Evolutionary conservation across 441 rosid genomes (phyloP).

Genomic region (Populus hybrid): DNA sequence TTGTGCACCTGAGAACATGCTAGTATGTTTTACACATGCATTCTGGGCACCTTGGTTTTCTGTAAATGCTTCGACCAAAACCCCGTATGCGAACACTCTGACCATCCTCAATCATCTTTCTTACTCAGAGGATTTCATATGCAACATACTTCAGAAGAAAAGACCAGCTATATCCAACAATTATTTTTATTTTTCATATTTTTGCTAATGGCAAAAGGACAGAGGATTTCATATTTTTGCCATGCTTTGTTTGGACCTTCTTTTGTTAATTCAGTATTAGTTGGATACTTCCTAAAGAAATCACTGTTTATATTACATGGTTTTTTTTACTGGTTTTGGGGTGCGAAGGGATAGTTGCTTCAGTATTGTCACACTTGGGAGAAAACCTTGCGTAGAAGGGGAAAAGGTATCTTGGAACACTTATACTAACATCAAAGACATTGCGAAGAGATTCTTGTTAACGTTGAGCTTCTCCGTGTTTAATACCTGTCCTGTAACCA

Average conservation of each 20-base stretch:
- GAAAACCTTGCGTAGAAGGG: neutral
- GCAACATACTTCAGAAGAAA: neutral
- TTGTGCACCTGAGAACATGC: neutral
- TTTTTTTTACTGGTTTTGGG: neutral
- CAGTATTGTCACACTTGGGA: neutral
- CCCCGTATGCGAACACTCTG: too few species aligned
- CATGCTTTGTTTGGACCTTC: neutral
- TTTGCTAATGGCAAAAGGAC: neutral
- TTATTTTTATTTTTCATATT: neutral
- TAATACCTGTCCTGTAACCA: neutral
- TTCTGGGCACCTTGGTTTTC: conserved; percentile 46
- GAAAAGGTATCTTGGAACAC: neutral
- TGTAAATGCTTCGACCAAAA: too few species aligned
- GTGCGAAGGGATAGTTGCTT: neutral
- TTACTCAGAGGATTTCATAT: too few species aligned
- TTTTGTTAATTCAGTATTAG: neutral
- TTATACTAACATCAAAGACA: neutral
- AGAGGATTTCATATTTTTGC: neutral
- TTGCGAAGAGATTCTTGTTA: neutral
- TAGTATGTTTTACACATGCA: conserved; percentile 69
- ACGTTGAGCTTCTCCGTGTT: neutral
- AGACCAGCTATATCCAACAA: neutral
- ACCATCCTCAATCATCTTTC: too few species aligned
- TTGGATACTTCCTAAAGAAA: neutral
- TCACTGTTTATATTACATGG: neutral